These are phyloP conservation scores for Heliosperma pusillum DNA, from an alignment of 148 eudicot genomes.

Conservation along the genomic window DNA sequence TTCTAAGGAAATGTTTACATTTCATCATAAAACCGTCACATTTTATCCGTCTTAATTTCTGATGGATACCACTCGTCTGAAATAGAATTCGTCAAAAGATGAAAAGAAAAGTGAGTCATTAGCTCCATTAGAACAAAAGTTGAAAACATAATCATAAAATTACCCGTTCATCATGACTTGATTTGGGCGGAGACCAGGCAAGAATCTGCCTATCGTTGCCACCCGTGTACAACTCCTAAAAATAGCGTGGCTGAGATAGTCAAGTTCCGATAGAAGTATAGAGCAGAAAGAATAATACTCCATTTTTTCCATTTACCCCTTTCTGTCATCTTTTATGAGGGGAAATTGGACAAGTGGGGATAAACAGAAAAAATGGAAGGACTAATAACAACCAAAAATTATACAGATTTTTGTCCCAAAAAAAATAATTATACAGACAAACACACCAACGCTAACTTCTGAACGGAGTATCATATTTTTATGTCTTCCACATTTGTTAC, in stretches of 20 bases:
- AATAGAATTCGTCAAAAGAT: no score
- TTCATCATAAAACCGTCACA: no score
- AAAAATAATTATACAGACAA: neutral
- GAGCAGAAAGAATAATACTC: neutral
- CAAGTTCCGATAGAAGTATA: neutral
- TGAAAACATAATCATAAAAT: neutral
- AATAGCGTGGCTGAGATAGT: constrained; percentile 5
- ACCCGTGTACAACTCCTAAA: constrained; percentile 86
- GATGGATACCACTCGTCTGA: no score
- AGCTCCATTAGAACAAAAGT: neutral
- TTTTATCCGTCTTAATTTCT: no score
- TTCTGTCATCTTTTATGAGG: no score
- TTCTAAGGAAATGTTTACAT: no score
- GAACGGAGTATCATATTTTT: neutral
- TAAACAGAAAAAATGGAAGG: no score
- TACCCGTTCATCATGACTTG: constrained; percentile 55
- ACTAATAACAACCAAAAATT: neutral
- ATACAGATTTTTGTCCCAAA: no score
- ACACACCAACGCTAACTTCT: neutral
- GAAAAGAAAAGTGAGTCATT: neutral
- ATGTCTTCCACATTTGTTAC: neutral
- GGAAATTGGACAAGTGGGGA: no score
- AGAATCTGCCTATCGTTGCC: constrained; percentile 90
- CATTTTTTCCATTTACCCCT: no score
- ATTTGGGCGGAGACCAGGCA: constrained; percentile 78